A percentile compares a stretch with the other conserved stretches of the same genome.
phyloP scores from a whole-genome alignment of 768 basidiomycete genomes.

The Leccinum ochraceum region DNA sequence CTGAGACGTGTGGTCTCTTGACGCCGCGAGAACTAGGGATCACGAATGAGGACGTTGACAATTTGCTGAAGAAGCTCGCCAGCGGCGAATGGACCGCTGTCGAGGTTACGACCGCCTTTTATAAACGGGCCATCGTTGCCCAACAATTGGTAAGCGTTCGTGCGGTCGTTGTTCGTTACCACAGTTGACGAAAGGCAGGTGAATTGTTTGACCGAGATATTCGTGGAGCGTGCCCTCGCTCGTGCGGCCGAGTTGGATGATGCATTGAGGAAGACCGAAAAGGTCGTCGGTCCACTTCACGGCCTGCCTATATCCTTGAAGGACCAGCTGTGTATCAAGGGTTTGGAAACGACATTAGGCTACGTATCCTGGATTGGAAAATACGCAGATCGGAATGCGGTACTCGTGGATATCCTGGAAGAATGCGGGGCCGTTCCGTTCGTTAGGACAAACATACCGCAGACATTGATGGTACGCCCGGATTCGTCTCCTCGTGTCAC shows the following conservation, averaged over 20 bases:
- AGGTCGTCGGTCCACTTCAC: constrained; percentile 69
- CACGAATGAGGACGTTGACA: constrained; percentile 47
- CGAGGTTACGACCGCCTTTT: constrained; percentile 71
- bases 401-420: constrained; percentile 66
- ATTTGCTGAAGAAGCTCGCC: constrained; percentile 55
- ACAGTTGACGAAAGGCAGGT: constrained; percentile 41
- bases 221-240: constrained; percentile 66
- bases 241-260: constrained; percentile 70
- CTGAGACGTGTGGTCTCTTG: constrained; percentile 58
- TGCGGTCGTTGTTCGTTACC: neutral
- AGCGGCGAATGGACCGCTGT: constrained; percentile 59
- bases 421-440: constrained; percentile 70
- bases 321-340: constrained; percentile 70
- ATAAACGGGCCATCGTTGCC: constrained; percentile 75
- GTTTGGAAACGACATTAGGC: constrained; percentile 70
- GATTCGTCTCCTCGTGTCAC: neutral
- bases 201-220: constrained; percentile 85
- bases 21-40: constrained; percentile 58
- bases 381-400: constrained; percentile 56
- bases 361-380: constrained; percentile 75
- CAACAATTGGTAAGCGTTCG: constrained; percentile 62
- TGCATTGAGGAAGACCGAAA: constrained; percentile 59
- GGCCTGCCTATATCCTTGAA: constrained; percentile 76
- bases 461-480: constrained; percentile 66
- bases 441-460: constrained; percentile 75